Percentiles rank a stretch among this genome's conserved stretches.
phyloP scores from a whole-genome alignment of 768 basidiomycete species.

The Lactarius hengduanensis region DNA sequence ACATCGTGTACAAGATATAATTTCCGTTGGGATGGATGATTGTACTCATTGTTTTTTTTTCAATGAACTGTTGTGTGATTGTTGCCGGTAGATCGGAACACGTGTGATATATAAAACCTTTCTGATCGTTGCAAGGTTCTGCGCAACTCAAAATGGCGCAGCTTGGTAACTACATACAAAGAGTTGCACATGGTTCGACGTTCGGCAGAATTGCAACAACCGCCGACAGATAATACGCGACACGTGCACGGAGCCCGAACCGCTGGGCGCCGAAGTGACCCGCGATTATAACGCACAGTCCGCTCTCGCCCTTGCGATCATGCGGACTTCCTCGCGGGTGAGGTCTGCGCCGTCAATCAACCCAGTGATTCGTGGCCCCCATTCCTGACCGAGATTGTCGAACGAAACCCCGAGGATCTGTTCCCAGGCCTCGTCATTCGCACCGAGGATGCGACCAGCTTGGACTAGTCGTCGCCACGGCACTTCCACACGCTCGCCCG shows the following conservation, averaged over 20 bases:
- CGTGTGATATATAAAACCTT: neutral
- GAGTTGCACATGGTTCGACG: neutral
- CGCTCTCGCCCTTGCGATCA: conserved; percentile 49
- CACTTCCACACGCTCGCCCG: conserved; percentile 56
- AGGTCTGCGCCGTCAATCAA: conserved; percentile 61
- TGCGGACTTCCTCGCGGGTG: conserved; percentile 56
- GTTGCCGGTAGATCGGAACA: neutral
- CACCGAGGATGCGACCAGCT: conserved; percentile 63
- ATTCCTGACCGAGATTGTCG: conserved; percentile 36
- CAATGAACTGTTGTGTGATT: neutral
- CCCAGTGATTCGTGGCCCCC: conserved; percentile 55
- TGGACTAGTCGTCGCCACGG: conserved; percentile 77
- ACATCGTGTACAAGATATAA: conserved; percentile 81
- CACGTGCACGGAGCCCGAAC: neutral
- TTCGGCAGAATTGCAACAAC: neutral
- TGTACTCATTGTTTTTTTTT: neutral
- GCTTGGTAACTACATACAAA: neutral
- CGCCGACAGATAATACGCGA: neutral
- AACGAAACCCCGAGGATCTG: conserved; percentile 11
- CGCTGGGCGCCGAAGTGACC: neutral
- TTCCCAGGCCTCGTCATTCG: conserved; percentile 42
- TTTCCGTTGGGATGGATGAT: neutral
- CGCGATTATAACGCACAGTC: conserved; percentile 37
- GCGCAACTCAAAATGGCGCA: neutral
- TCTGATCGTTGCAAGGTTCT: neutral